phyloP scores from a whole-genome alignment of 2,329 filamentous ascomycete genomes.

The Fusarium setosum region DNA sequence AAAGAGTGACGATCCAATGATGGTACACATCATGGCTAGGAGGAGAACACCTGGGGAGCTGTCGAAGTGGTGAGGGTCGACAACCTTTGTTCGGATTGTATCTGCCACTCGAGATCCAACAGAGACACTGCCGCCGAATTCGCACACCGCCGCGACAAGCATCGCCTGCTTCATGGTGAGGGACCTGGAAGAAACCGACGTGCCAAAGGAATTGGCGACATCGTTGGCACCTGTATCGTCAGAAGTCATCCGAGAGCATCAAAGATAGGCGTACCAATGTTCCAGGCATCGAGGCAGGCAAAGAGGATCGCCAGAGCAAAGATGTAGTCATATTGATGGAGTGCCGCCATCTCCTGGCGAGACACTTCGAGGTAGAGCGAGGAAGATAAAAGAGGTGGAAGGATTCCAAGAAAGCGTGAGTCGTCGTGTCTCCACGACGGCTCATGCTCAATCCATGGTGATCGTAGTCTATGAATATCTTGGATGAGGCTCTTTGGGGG shows the following conservation, averaged over 20 bases:
- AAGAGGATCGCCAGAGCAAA: constrained; percentile 67
- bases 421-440: constrained; percentile 30
- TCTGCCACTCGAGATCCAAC: constrained; percentile 71
- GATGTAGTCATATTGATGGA: constrained; percentile 65
- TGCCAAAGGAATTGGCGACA: constrained; percentile 82
- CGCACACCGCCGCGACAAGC: constrained; percentile 67
- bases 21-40: constrained; percentile 65
- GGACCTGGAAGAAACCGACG: constrained; percentile 76
- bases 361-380: background rate
- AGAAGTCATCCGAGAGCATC: background rate
- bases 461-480: constrained; percentile 5
- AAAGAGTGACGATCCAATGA: constrained; percentile 62
- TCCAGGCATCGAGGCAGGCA: constrained; percentile 69
- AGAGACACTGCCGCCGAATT: constrained; percentile 69
- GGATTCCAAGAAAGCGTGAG: background rate
- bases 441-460: constrained; percentile 34
- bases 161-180: constrained; percentile 71
- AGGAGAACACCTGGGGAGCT: constrained; percentile 66
- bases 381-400: background rate
- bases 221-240: constrained; percentile 64
- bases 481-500: constrained; percentile 18
- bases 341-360: constrained; percentile 44
- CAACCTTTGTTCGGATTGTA: constrained; percentile 68
- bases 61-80: constrained; percentile 60
- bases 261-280: constrained; percentile 60